phyloP scores from a whole-genome alignment of 2,329 filamentous ascomycete species.

The Ceratocystis variospora region DNA sequence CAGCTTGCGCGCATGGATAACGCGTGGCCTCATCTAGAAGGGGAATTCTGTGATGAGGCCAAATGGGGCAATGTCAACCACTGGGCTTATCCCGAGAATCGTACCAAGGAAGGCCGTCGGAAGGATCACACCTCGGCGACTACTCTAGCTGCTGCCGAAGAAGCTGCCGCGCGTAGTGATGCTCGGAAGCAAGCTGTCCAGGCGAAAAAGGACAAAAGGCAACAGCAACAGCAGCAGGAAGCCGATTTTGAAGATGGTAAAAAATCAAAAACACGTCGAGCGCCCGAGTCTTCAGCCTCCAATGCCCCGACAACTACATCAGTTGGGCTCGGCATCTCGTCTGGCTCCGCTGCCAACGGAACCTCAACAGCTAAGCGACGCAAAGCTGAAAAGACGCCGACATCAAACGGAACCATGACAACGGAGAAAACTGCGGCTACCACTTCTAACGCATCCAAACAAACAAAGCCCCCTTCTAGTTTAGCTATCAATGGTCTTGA shows the following conservation, averaged over 20 bases:
- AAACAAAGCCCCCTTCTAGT: slow-evolving; percentile 44
- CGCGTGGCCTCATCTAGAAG: slow-evolving; percentile 72
- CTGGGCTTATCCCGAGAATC: slow-evolving; percentile 88
- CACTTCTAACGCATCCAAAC: slow-evolving; percentile 31
- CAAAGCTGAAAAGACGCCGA: slow-evolving; percentile 54
- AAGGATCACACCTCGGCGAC: slow-evolving; percentile 70
- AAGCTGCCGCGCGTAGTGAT: slow-evolving; percentile 72
- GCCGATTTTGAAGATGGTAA: slow-evolving; percentile 31
- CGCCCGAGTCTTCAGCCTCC: slow-evolving; percentile 33
- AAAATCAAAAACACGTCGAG: slow-evolving; percentile 44
- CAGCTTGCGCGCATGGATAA: slow-evolving; percentile 75
- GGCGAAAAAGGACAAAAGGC: slow-evolving; percentile 58
- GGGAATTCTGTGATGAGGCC: slow-evolving; percentile 86
- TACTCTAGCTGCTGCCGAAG: slow-evolving; percentile 63
- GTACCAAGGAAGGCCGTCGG: slow-evolving; percentile 59
- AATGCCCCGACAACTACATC: slow-evolving; percentile 36
- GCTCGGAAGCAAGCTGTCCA: slow-evolving; percentile 68
- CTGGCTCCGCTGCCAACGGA: slow-evolving; percentile 26
- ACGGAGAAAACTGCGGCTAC: slow-evolving; percentile 33
- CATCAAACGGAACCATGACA: background rate
- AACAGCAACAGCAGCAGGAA: slow-evolving; percentile 39
- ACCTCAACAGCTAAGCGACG: slow-evolving; percentile 57
- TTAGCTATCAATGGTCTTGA: slow-evolving; percentile 58
- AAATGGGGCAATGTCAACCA: slow-evolving; percentile 83
- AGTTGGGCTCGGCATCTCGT: slow-evolving; percentile 52